These are phyloP conservation scores for Macroventuria anomochaeta DNA, from an alignment of 2,329 filamentous ascomycete species.

Conservation along the genomic window DNA sequence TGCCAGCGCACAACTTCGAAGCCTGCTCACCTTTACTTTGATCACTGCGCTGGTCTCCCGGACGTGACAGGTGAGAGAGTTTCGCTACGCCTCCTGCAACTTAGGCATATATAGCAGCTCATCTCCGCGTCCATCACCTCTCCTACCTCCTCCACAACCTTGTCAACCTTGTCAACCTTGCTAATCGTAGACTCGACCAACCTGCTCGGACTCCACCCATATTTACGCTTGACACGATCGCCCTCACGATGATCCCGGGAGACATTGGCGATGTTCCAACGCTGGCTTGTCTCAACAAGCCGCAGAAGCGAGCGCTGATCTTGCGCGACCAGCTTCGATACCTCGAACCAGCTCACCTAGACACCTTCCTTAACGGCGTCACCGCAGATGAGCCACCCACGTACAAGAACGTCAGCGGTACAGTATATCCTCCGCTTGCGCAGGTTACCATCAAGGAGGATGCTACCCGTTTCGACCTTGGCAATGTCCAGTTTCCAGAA, in stretches of 20 bases:
- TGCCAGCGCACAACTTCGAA: background rate
- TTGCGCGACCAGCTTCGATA: conserved; percentile 40
- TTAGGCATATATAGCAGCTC: background rate
- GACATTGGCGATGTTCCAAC: conserved; percentile 25
- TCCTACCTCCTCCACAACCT: background rate
- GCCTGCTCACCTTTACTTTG: conserved; percentile 6
- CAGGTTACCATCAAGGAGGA: conserved; percentile 31
- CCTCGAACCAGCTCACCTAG: conserved; percentile 30
- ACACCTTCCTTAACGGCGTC: conserved; percentile 37
- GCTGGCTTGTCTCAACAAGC: conserved; percentile 30
- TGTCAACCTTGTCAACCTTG: background rate
- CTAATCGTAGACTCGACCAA: background rate
- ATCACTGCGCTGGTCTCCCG: background rate
- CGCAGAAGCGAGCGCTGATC: conserved; percentile 38
- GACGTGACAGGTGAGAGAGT: conserved; percentile 1
- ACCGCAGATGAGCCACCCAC: conserved; percentile 36
- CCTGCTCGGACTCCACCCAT: background rate
- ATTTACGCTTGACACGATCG: no score
- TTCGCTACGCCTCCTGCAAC: background rate
- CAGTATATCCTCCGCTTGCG: conserved; percentile 27
- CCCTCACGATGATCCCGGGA: background rate
- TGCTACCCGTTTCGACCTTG: conserved; percentile 35
- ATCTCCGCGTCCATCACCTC: background rate
- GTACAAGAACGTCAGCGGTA: conserved; percentile 33
- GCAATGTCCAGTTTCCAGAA: conserved; percentile 37